Percentiles rank a stretch among this genome's conserved stretches.
Evolutionary conservation across 2,329 filamentous ascomycete species (phyloP).

Genomic region (Xylariaceae sp.): DNA sequence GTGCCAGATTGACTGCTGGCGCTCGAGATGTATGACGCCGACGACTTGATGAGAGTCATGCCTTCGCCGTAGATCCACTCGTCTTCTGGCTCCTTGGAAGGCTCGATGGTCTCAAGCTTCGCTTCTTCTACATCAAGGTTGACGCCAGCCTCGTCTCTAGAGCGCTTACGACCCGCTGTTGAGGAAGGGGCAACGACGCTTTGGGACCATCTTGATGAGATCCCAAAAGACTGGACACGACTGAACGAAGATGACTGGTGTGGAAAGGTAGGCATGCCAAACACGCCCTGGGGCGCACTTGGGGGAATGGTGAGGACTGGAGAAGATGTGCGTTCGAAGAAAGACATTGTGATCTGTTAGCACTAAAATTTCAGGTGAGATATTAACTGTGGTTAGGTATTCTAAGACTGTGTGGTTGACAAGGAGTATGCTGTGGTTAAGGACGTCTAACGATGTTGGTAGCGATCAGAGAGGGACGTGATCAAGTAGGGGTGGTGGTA

Average conservation of each 20-base stretch:
- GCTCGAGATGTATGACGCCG: slow-evolving; percentile 61
- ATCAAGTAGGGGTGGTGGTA: slow-evolving; percentile 17
- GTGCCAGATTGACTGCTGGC: slow-evolving; percentile 73
- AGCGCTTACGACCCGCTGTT: slow-evolving; percentile 74
- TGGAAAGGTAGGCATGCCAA: slow-evolving; percentile 48
- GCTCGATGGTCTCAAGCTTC: slow-evolving; percentile 42
- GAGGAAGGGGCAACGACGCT: slow-evolving; percentile 36
- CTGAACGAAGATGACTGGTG: slow-evolving; percentile 44
- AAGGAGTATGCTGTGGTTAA: slow-evolving; percentile 21
- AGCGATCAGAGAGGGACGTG: slow-evolving; percentile 10
- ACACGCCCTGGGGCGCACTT: slow-evolving; percentile 49
- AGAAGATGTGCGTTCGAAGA: slow-evolving; percentile 46
- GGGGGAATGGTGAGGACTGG: slow-evolving; percentile 50
- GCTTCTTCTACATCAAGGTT: slow-evolving; percentile 64
- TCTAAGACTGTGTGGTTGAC: slow-evolving; percentile 10
- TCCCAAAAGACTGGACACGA: slow-evolving; percentile 43
- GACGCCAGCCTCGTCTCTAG: slow-evolving; percentile 72
- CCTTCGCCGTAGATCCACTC: slow-evolving; percentile 74
- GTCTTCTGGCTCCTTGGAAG: slow-evolving; percentile 62
- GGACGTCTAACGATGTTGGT: slow-evolving; percentile 24
- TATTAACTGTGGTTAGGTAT: slow-evolving; percentile 38
- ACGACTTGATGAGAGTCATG: slow-evolving; percentile 74
- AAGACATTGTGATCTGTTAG: slow-evolving; percentile 44
- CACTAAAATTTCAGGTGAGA: slow-evolving; percentile 41
- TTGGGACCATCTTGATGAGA: slow-evolving; percentile 43